A percentile compares a stretch with the other conserved stretches of the same genome.
phyloP scores from a whole-genome alignment of 179 eudicot genomes.

The Heliamphora pulchella region DNA sequence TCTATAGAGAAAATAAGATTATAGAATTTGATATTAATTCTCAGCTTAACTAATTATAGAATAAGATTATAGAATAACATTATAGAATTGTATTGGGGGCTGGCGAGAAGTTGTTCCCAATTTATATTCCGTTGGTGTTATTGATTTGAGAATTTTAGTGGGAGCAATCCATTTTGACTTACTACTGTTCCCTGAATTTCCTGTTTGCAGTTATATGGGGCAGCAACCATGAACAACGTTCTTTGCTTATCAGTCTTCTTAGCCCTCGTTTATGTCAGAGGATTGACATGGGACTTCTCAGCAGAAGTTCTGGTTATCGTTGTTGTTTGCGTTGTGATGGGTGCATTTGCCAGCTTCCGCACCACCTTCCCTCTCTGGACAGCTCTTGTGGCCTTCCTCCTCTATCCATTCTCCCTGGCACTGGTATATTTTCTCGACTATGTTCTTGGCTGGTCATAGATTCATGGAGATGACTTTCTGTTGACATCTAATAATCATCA shows the following conservation, averaged over 20 bases:
- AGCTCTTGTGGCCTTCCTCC: constrained; percentile 50
- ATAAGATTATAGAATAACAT: no score
- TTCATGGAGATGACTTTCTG: not conserved
- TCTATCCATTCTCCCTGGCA: constrained; percentile 71
- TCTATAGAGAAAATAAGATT: no score
- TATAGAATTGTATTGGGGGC: no score
- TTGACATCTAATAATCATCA: not conserved
- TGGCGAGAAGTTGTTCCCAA: no score
- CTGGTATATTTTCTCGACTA: constrained; percentile 84
- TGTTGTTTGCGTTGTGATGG: constrained; percentile 72
- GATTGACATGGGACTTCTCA: constrained; percentile 88
- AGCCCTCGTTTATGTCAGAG: constrained; percentile 68
- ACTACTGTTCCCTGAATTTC: not conserved
- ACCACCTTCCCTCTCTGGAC: constrained; percentile 87
- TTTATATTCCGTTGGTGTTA: no score
- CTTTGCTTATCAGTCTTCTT: constrained; percentile 80
- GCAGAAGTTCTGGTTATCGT: constrained; percentile 78
- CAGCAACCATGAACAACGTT: constrained; percentile 86
- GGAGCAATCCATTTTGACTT: no score
- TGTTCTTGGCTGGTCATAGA: constrained; percentile 45
- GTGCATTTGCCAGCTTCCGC: constrained; percentile 66
- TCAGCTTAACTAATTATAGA: no score
- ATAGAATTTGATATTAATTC: no score
- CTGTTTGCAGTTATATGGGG: constrained; percentile 67
- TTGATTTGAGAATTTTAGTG: not conserved